These are phyloP conservation scores for Dryadomyces sulphureus DNA, from an alignment of 2,329 filamentous ascomycete species.

Conservation along the genomic window DNA sequence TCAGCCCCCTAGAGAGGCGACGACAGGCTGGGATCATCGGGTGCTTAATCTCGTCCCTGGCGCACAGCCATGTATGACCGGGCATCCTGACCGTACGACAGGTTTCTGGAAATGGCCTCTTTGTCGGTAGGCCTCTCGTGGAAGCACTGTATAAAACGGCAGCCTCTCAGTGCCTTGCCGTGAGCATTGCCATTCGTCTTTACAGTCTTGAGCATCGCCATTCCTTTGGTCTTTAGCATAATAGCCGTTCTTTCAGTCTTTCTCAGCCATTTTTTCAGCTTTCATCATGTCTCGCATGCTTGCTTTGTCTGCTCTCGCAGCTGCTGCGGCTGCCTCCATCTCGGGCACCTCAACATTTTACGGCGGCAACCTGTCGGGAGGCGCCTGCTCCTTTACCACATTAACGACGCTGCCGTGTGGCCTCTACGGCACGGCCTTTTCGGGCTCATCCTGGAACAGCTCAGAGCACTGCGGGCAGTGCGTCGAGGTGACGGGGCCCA, in stretches of 20 bases:
- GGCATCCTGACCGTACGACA: not conserved
- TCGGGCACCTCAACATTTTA: not conserved
- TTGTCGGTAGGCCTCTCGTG: constrained; percentile 31
- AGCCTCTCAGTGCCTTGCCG: no score
- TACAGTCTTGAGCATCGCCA: not conserved
- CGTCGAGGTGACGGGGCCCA: constrained; percentile 40
- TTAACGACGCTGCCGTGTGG: not conserved
- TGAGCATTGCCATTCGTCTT: no score
- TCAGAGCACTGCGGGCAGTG: constrained; percentile 46
- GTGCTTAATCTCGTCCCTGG: no score
- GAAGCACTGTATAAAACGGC: constrained; percentile 22
- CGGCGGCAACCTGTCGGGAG: not conserved
- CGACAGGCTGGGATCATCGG: no score
- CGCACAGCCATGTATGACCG: not conserved
- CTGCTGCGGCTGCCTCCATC: not conserved
- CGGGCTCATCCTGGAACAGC: constrained; percentile 39
- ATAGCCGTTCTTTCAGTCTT: not conserved
- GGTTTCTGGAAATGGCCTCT: not conserved
- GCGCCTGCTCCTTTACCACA: not conserved
- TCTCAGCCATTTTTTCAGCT: not conserved
- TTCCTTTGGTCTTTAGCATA: no score
- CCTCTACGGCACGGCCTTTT: constrained; percentile 19
- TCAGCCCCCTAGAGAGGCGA: no score
- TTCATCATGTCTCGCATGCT: not conserved
- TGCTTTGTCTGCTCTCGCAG: not conserved